A percentile compares a stretch with the other conserved stretches of the same genome.
Conservation (phyloP, 768 basidiomycete species). For the Boletus insuetus region DNA sequence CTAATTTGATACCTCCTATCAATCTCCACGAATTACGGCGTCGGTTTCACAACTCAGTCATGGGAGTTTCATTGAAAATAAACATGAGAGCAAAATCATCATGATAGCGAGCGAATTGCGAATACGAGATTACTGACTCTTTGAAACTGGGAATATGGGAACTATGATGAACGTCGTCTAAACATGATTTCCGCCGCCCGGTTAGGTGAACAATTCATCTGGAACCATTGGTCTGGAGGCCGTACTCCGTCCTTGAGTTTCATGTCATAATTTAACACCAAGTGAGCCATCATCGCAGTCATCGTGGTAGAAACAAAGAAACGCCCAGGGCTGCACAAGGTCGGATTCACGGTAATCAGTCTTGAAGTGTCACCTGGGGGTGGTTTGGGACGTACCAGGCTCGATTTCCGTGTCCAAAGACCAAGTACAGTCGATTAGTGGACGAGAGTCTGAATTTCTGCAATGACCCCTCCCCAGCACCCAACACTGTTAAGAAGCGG, state of each 20-base stretch:
- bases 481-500: slow-evolving; percentile 36
- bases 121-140: slow-evolving; percentile 10
- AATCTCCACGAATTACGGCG: slow-evolving; percentile 13
- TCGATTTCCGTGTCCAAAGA: slow-evolving; percentile 35
- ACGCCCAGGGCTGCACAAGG: slow-evolving; percentile 37
- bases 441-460: slow-evolving; percentile 29
- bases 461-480: slow-evolving; percentile 18
- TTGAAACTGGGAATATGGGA: slow-evolving; percentile 1
- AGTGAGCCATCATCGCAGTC: slow-evolving; percentile 40
- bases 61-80: slow-evolving; percentile 2
- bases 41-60: neutral
- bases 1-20: slow-evolving; percentile 16
- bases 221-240: slow-evolving; percentile 35
- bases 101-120: slow-evolving; percentile 5
- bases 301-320: slow-evolving; percentile 41
- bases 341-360: slow-evolving; percentile 3
- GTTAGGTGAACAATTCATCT: slow-evolving; percentile 37
- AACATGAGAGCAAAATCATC: slow-evolving; percentile 8
- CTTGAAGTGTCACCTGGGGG: neutral
- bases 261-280: slow-evolving; percentile 41
- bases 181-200: slow-evolving; percentile 37
- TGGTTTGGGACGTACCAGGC: slow-evolving; percentile 30
- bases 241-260: slow-evolving; percentile 34
- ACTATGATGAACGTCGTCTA: slow-evolving; percentile 25
- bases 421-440: slow-evolving; percentile 33